Conservation (phyloP, 208 protist species). For the Vickermania spadyakhi region DNA sequence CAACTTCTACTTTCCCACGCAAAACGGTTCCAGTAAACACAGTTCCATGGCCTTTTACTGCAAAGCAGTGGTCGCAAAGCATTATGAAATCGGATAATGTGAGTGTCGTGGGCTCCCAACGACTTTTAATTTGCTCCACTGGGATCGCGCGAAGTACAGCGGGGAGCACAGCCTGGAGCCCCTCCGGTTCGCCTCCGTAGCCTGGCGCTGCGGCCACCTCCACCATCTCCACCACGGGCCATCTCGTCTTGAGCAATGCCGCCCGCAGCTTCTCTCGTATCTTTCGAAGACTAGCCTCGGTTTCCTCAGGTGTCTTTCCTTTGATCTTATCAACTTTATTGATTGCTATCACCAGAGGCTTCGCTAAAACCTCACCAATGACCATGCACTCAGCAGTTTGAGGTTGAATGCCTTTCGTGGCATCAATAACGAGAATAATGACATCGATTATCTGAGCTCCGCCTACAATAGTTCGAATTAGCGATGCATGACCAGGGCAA, state of each 20-base stretch:
- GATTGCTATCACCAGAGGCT: conserved; percentile 90
- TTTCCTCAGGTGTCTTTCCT: conserved; percentile 15
- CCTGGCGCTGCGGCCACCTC: conserved; percentile 50
- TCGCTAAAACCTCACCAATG: conserved; percentile 65
- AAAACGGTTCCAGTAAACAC: conserved; percentile 96
- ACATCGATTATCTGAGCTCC: conserved; percentile 98
- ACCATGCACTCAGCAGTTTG: conserved; percentile 96
- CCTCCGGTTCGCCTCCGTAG: conserved; percentile 9
- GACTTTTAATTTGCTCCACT: conserved; percentile 13
- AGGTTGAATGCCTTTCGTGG: conserved; percentile 96
- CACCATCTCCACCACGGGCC: conserved; percentile 54
- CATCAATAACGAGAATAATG: conserved; percentile 97
- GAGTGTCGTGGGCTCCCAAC: neutral
- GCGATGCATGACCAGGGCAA: conserved; percentile 97
- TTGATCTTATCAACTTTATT: conserved; percentile 95
- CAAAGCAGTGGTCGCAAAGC: conserved; percentile 98
- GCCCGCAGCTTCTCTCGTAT: conserved; percentile 33
- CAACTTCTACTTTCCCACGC: conserved; percentile 63
- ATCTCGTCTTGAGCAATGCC: conserved; percentile 68
- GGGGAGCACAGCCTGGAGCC: conserved; percentile 29
- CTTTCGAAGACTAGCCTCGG: conserved; percentile 26
- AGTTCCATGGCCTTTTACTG: conserved; percentile 93
- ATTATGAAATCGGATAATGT: conserved; percentile 78
- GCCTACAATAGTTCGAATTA: conserved; percentile 97
- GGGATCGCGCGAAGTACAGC: conserved; percentile 24